Evolutionary conservation across 75 land plant genomes (phyloP).

Genomic region (Sequoia sempervirens): DNA sequence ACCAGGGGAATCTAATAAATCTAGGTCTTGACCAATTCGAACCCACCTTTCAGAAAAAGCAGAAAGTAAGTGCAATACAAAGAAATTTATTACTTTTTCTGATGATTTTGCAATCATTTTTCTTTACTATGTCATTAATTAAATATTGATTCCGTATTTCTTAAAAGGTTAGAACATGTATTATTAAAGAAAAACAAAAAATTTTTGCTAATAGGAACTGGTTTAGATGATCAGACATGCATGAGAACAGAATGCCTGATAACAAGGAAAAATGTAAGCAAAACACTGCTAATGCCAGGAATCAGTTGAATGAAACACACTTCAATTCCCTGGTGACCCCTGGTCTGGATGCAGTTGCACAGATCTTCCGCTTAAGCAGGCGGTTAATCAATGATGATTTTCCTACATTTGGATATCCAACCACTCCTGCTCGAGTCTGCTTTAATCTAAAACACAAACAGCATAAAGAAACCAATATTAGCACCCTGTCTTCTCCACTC

Average conservation of each 20-base stretch:
- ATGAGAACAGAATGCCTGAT: neutral
- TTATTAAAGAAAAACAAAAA: neutral
- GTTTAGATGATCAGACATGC: neutral
- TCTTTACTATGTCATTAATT: neutral
- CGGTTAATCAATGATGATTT: conserved; percentile 97
- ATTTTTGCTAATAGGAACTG: neutral
- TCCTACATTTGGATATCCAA: conserved; percentile 98
- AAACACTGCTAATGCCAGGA: neutral
- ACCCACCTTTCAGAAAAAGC: conserved; percentile 61
- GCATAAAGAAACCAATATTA: conserved; percentile 9
- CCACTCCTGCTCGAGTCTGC: conserved; percentile 90
- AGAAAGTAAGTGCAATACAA: neutral
- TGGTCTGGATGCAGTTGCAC: conserved; percentile 88
- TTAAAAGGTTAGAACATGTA: neutral
- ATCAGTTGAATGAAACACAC: conserved; percentile 25
- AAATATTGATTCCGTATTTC: neutral
- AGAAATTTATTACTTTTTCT: neutral
- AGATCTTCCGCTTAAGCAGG: conserved; percentile 77
- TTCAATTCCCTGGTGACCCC: conserved; percentile 84
- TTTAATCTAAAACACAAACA: conserved; percentile 9
- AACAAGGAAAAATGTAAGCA: neutral
- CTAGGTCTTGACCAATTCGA: conserved; percentile 82
- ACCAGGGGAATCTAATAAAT: conserved; percentile 92
- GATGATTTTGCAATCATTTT: neutral
- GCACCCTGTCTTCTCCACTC: neutral